Evolutionary conservation across 495 filamentous ascomycete genomes (phyloP).

Genomic region (Saxophila tyrrhenica): DNA sequence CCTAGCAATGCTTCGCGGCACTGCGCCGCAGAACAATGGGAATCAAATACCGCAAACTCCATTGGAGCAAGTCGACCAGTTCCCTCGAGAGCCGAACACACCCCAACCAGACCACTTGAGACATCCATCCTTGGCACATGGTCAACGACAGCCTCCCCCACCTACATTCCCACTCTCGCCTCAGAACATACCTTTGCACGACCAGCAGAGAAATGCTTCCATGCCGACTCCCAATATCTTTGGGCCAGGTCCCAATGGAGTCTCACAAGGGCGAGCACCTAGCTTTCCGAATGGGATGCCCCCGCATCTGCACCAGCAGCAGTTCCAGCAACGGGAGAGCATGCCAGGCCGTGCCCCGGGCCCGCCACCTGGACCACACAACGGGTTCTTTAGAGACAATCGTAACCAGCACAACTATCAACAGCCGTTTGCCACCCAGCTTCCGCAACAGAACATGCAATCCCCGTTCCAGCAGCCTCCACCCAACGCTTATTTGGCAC

Average conservation of each 20-base stretch:
- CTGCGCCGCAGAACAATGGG: background rate
- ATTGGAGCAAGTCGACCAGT: conserved; percentile 14
- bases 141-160: conserved; percentile 2
- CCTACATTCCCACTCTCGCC: conserved; percentile 16
- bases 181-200: conserved; percentile 1
- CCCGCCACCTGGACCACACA: no score
- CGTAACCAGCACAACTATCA: background rate
- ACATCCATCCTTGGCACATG: conserved; percentile 5
- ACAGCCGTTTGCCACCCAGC: background rate
- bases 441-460: conserved; percentile 1
- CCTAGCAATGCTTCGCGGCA: conserved; percentile 12
- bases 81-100: conserved; percentile 11
- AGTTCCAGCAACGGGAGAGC: conserved; percentile 1
- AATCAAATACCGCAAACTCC: conserved; percentile 8
- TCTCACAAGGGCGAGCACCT: background rate
- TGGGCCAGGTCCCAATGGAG: background rate
- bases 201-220: conserved; percentile 19
- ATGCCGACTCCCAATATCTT: conserved; percentile 15
- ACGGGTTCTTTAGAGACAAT: background rate
- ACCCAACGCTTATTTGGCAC: conserved; percentile 4
- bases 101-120: conserved; percentile 14
- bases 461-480: background rate
- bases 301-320: conserved; percentile 1
- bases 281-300: conserved; percentile 3
- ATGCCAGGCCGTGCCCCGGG: conserved; percentile 2